Evolutionary conservation across 2,329 filamentous ascomycete species (phyloP).

Genomic region (Ilyonectria destructans): DNA sequence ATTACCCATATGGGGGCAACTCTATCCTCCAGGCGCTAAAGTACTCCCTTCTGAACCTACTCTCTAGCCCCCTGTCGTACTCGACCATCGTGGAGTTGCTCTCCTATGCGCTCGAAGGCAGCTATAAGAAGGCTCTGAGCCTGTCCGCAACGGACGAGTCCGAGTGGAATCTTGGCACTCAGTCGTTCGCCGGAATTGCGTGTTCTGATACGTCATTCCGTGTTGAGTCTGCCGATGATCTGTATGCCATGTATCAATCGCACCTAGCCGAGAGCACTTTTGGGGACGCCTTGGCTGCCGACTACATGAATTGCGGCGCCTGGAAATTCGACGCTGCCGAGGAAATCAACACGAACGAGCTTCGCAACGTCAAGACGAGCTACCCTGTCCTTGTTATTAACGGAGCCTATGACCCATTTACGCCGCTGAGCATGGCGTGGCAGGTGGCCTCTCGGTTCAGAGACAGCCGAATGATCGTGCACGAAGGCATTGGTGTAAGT

Average conservation of each 20-base stretch:
- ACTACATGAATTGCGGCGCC: too few relatives aligned
- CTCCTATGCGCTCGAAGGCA: too few relatives aligned
- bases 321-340: slow-evolving; percentile 42
- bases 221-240: slow-evolving; percentile 16
- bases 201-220: slow-evolving; percentile 33
- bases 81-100: too few relatives aligned
- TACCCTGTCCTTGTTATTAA: slow-evolving; percentile 41
- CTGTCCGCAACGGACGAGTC: background rate
- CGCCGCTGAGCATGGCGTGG: slow-evolving; percentile 37
- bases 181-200: slow-evolving; percentile 21
- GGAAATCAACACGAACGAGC: slow-evolving; percentile 24
- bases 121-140: background rate
- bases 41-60: too few relatives aligned
- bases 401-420: slow-evolving; percentile 41
- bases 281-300: slow-evolving; percentile 28
- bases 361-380: slow-evolving; percentile 41
- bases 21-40: too few relatives aligned
- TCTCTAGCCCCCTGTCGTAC: too few relatives aligned
- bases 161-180: slow-evolving; percentile 21
- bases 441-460: slow-evolving; percentile 38
- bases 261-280: slow-evolving; percentile 24
- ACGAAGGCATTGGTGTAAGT: slow-evolving; percentile 45
- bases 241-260: slow-evolving; percentile 21
- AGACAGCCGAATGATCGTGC: slow-evolving; percentile 38
- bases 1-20: too few relatives aligned